These are phyloP conservation scores for Astrothelium subdiscretum DNA, from an alignment of 495 filamentous ascomycete genomes.

Conservation along the genomic window DNA sequence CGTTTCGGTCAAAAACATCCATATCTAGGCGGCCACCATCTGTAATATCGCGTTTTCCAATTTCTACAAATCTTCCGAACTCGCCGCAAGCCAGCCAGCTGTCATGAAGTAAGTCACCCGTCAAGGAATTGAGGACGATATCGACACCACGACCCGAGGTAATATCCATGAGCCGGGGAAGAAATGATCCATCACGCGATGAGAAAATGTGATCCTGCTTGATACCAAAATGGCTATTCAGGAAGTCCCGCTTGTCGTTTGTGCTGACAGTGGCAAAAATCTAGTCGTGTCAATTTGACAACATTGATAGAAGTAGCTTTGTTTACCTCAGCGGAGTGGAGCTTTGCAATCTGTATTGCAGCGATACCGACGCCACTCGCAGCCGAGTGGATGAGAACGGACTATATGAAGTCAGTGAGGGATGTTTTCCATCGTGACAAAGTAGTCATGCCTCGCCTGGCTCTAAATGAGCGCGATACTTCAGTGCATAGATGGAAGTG, in stretches of 20 bases:
- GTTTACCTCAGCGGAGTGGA: not conserved
- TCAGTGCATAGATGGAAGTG: conserved; percentile 31
- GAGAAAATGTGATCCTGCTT: not conserved
- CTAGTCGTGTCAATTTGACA: not conserved
- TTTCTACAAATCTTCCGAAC: conserved; percentile 37
- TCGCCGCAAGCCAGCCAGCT: conserved; percentile 12
- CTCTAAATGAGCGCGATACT: conserved; percentile 24
- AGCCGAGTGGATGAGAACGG: not conserved
- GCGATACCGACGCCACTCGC: not conserved
- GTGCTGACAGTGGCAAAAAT: not conserved
- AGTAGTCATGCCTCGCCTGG: conserved; percentile 22
- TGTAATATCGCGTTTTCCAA: conserved; percentile 26
- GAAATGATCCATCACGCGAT: not conserved
- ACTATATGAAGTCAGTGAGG: too few relatives aligned
- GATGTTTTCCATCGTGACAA: too few relatives aligned
- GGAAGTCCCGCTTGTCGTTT: not conserved
- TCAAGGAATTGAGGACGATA: not conserved
- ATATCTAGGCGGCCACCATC: conserved; percentile 6
- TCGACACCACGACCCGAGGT: not conserved
- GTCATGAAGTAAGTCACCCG: conserved; percentile 6
- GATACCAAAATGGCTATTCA: not conserved
- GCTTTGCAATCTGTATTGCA: not conserved
- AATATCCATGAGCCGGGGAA: not conserved
- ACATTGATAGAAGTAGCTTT: not conserved
- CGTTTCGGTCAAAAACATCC: conserved; percentile 7